Base-by-base conservation (phyloP, 2,329 filamentous ascomycete genomes). In the Stemphylium beticola region DNA sequence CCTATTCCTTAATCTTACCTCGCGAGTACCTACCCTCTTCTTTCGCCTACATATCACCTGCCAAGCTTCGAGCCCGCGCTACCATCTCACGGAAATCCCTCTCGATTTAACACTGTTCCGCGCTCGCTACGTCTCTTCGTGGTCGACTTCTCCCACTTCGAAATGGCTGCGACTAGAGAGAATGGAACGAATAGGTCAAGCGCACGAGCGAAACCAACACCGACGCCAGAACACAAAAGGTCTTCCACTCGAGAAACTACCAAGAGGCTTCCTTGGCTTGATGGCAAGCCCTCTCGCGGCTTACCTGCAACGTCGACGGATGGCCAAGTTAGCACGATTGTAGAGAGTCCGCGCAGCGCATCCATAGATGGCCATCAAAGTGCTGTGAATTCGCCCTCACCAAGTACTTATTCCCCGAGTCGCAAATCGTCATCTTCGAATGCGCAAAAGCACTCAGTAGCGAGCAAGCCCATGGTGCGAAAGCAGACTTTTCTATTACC, bases 211-310 rank as follows among this genome's bases (percentile, higher is more conserved):
- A 61, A 39, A 17, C 26, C 22, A 29, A 34, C 18, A 15, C 7
- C 18, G 2, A 14, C 44, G 4, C 20, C 42, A 42, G 43, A 51
- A 8, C 41, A 14, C 39, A 61, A 37, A 15, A 68, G 57, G 45
- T 36, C 61, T 39, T 22, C 55, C 14, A 53, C 56, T 11, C 55
- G 56, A 4, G 57, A 46, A 17, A 61, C 56, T 4, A 26, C 47
- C 1, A 71, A 60, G 18, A 66, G 47, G 41, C 64, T 73, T 17
- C 72, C 71, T 14, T 74, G 72, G 72, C 61, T 74, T 7, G 68
- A 71, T 39, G 60, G 58, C 14, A 70, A 63, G 11, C 39, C 34
- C n/a, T 49, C 65, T 4, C 57, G 53, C 26, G 24, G 36, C 14
- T 43, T 49, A 18, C 15, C 22, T n/a, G 33, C 26, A 17, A 33